Base-by-base conservation (phyloP, 1,284 basidiomycete genomes). In the Ustilago esculenta region DNA sequence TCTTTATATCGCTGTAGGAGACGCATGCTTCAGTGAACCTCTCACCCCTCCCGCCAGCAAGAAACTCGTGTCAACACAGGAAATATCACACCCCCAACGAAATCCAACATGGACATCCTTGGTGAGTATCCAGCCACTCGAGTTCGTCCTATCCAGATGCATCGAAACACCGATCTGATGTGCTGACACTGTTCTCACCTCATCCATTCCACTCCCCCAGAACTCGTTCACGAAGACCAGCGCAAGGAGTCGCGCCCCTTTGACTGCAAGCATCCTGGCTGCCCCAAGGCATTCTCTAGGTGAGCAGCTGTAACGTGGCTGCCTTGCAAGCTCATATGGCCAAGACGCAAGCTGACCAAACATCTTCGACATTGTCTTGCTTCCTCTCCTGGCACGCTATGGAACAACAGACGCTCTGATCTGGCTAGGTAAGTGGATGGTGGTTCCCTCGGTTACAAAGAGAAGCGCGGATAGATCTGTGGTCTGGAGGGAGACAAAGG, bases 151-250 rank as follows among this genome's bases (percentile, higher is more conserved):
- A n/a, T n/a, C n/a, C n/a, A n/a, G n/a, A n/a, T n/a, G n/a, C n/a
- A n/a, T n/a, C n/a, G n/a, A n/a, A n/a, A n/a, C n/a, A n/a, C n/a
- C n/a, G n/a, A n/a, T n/a, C n/a, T n/a, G n/a, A n/a, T n/a, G n/a
- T n/a, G n/a, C n/a, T n/a, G n/a, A n/a, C n/a, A n/a, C n/a, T n/a
- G n/a, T n/a, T n/a, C n/a, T n/a, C n/a, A n/a, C n/a, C 24, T 33
- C 10, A 4, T 30, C 33, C 15, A 9, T 30, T 32, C 17, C 14
- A 40, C 20, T 23, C 17, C 12, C 32, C 21, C 60, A 73, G 73
- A 76, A 25, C 71, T 76, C 7, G 73, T 76, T 5, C 73, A 76
- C 54, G 73, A 76, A 46, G 73, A 76, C 34, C 72, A 73, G 23
- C 54, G 64, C 18, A 58, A 60, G 36, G 73, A 76, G 46, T 57